These are phyloP conservation scores for Nemania abortiva DNA, from an alignment of 2,329 filamentous ascomycete species.

Conservation along the genomic window DNA sequence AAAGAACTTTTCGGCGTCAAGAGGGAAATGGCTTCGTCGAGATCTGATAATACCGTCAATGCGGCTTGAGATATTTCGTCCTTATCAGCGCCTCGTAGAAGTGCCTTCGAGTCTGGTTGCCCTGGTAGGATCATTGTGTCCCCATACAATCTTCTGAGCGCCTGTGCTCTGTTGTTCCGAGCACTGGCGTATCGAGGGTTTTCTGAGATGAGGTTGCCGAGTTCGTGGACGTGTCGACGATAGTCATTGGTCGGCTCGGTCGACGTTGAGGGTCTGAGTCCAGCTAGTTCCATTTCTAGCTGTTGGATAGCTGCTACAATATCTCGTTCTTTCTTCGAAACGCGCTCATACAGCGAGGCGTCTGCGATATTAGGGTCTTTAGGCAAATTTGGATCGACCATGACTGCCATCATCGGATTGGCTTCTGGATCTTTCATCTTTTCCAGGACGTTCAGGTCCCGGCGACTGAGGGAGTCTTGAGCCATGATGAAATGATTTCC, in stretches of 20 bases:
- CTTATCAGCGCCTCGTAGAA: slow-evolving; percentile 55
- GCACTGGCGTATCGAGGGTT: slow-evolving; percentile 77
- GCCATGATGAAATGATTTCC: slow-evolving; percentile 60
- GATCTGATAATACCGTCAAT: slow-evolving; percentile 62
- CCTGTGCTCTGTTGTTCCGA: slow-evolving; percentile 80
- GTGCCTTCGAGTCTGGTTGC: slow-evolving; percentile 55
- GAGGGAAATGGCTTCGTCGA: slow-evolving; percentile 69
- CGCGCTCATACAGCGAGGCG: slow-evolving; percentile 60
- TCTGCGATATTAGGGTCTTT: slow-evolving; percentile 70
- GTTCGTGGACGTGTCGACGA: slow-evolving; percentile 58
- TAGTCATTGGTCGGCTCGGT: slow-evolving; percentile 61
- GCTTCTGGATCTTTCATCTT: slow-evolving; percentile 77
- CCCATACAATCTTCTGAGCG: slow-evolving; percentile 71
- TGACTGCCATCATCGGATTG: slow-evolving; percentile 65
- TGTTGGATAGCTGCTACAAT: slow-evolving; percentile 68
- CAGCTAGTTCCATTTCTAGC: slow-evolving; percentile 65
- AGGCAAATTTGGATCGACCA: slow-evolving; percentile 66
- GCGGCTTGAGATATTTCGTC: slow-evolving; percentile 57
- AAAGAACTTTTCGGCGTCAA: slow-evolving; percentile 65
- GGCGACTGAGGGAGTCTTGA: slow-evolving; percentile 63
- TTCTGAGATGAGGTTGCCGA: slow-evolving; percentile 68
- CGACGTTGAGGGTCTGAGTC: slow-evolving; percentile 54
- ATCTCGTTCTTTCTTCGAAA: slow-evolving; percentile 64
- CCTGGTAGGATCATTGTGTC: slow-evolving; percentile 66
- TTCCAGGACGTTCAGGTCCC: slow-evolving; percentile 72